Evolutionary conservation across 805 yeast species (phyloP).

Genomic region (Wickerhamiella azyma): DNA sequence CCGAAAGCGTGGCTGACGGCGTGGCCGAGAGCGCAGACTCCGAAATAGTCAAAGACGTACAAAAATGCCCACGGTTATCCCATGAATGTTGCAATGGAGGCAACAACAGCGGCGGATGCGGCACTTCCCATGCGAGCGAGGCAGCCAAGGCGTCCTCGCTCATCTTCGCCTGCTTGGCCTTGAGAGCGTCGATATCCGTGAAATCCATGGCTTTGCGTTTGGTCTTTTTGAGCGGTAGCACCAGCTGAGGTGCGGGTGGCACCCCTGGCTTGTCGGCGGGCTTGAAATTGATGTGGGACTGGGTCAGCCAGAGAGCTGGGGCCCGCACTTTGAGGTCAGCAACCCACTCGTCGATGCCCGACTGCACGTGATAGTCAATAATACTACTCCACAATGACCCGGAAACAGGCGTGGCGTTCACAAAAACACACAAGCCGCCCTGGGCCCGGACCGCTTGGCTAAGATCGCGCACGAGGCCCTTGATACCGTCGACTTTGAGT

Average conservation of each 20-base stretch:
- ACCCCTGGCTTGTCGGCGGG: not conserved
- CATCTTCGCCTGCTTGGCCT: too few species aligned
- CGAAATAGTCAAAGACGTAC: too few species aligned
- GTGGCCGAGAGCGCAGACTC: too few species aligned
- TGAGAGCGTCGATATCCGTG: too few species aligned
- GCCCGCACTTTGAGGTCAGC: constrained; percentile 36
- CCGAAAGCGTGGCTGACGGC: too few species aligned
- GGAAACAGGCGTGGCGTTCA: constrained; percentile 54
- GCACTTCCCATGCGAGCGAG: too few species aligned
- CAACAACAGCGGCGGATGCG: too few species aligned
- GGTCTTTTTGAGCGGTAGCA: not conserved
- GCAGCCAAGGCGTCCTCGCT: too few species aligned
- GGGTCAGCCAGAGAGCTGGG: constrained; percentile 52
- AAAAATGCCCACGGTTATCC: too few species aligned
- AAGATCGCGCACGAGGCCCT: constrained; percentile 53
- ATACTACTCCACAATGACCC: constrained; percentile 48
- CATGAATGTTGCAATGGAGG: too few species aligned
- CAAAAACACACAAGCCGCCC: constrained; percentile 64
- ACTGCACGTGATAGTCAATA: constrained; percentile 65
- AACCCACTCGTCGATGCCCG: constrained; percentile 80
- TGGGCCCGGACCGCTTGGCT: constrained; percentile 60
- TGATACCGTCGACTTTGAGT: constrained; percentile 80
- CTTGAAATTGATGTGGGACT: constrained; percentile 18
- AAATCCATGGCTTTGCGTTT: not conserved
- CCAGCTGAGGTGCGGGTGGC: too few species aligned